Conservation (phyloP, 176 grass and related monocot genomes). For the Triticum turgidum region DNA sequence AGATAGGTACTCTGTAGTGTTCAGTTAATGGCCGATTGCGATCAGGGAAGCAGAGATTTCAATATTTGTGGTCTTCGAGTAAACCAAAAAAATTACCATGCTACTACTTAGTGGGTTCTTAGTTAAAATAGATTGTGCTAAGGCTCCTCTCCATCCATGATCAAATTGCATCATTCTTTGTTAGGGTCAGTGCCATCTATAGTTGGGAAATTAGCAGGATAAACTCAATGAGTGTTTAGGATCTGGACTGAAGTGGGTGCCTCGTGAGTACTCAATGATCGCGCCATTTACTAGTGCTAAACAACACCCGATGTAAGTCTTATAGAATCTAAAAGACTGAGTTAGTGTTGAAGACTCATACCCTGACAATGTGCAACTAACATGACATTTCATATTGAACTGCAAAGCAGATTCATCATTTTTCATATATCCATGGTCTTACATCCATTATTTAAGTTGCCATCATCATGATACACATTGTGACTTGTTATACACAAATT, state of each 20-base stretch:
- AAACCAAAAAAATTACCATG: too few species aligned
- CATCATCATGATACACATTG: neutral
- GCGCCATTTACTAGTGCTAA: neutral
- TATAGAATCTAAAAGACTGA: neutral
- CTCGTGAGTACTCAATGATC: neutral
- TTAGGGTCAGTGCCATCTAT: too few species aligned
- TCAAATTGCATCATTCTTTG: neutral
- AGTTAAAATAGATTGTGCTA: neutral
- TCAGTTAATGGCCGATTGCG: neutral
- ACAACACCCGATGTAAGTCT: neutral
- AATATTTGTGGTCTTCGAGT: neutral
- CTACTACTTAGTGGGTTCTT: neutral
- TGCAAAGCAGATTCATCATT: neutral
- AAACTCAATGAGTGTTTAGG: too few species aligned
- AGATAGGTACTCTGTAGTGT: too few species aligned
- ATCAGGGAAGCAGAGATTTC: neutral
- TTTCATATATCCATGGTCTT: neutral
- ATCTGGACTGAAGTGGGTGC: too few species aligned
- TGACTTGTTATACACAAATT: too few species aligned
- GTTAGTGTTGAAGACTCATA: neutral
- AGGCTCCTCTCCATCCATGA: neutral
- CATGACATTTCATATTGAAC: neutral
- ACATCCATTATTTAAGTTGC: neutral
- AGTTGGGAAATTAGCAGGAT: too few species aligned
- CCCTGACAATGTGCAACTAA: neutral